Evolutionary conservation across 2,329 filamentous ascomycete species (phyloP), one percentile per base, ranked within the genome.

Genomic region (Aaosphaeria arxii): DNA sequence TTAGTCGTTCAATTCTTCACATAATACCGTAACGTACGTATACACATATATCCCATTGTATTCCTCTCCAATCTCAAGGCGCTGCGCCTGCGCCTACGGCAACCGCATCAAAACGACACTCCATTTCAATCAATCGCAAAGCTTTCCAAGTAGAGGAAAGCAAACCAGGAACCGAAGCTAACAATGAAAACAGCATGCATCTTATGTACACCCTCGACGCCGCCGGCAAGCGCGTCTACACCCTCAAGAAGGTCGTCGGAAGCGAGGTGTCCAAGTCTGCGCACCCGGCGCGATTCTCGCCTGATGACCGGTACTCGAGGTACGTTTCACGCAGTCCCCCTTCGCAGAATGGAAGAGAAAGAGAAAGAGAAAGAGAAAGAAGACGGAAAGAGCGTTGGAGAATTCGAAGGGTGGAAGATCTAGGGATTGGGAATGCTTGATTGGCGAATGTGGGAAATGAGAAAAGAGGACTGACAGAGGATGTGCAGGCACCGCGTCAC

Each of bases 291-390:
- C 83, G 94, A 61, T 99, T 97, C 80, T 96, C 90, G 42, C 94
- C 94, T 55, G 94, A 99, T 76, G 94, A 99, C 81, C 96, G 96
- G 81, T 97, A 95, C 82, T 96, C 91, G 66, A 79, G 83, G 81
- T 84, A 69, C 40, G 54, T 13, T 31, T 40, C 13, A 9, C 9
- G 6, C 13, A 17, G 7, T 36, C 33, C 33, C 7, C 7, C n/a
- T 9, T n/a, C 33, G 33, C 33, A 9, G 7, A 9, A 9, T 2
- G 9, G 33, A 36, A 9, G 33, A 9, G 33, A 36, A 36, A 36
- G 7, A n/a, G 32, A 35, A n/a, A 35, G 43, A 11, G 31, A 36
- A n/a, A 9, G 24, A 11, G 9, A 11, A 30, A 43, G 30, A 24
- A 11, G 24, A 9, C 11, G 17, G 11, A 9, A 9, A n/a, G 9